phyloP scores from a whole-genome alignment of 768 basidiomycete genomes.

The Chalciporus chontae region DNA sequence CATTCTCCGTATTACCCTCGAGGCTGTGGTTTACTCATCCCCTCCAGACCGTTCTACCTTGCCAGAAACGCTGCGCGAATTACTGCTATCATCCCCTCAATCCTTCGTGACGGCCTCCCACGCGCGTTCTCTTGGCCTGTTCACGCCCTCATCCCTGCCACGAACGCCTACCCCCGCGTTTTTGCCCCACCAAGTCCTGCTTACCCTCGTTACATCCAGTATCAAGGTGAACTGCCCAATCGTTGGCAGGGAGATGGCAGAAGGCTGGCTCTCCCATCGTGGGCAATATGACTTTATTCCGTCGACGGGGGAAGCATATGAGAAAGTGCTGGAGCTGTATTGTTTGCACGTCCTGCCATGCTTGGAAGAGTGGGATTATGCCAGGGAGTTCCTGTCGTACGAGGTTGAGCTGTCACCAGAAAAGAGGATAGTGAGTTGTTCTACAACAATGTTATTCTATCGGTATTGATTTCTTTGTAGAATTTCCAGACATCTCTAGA shows the following conservation, averaged over 20 bases:
- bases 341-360: conserved; percentile 69
- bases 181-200: conserved; percentile 66
- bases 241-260: conserved; percentile 61
- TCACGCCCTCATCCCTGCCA: conserved; percentile 47
- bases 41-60: conserved; percentile 39
- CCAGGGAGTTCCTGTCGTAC: conserved; percentile 68
- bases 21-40: conserved; percentile 66
- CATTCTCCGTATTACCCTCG: conserved; percentile 78
- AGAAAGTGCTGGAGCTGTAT: conserved; percentile 74
- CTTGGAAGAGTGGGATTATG: conserved; percentile 78
- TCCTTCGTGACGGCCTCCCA: conserved; percentile 54
- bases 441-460: background rate
- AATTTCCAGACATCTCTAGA: conserved; percentile 33
- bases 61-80: conserved; percentile 50
- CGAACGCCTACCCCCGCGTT: conserved; percentile 47
- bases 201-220: conserved; percentile 67
- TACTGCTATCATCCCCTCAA: conserved; percentile 56
- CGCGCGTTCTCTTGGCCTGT: conserved; percentile 62
- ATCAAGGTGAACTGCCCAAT: conserved; percentile 62
- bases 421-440: conserved; percentile 47
- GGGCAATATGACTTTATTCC: conserved; percentile 33
- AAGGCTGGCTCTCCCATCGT: conserved; percentile 73
- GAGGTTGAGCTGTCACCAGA: conserved; percentile 58
- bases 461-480: conserved; percentile 13
- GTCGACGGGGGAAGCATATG: conserved; percentile 54